Percentiles rank a stretch among this genome's conserved stretches.
phyloP scores from a whole-genome alignment of 768 basidiomycete species.

The Mycena rebaudengoi region DNA sequence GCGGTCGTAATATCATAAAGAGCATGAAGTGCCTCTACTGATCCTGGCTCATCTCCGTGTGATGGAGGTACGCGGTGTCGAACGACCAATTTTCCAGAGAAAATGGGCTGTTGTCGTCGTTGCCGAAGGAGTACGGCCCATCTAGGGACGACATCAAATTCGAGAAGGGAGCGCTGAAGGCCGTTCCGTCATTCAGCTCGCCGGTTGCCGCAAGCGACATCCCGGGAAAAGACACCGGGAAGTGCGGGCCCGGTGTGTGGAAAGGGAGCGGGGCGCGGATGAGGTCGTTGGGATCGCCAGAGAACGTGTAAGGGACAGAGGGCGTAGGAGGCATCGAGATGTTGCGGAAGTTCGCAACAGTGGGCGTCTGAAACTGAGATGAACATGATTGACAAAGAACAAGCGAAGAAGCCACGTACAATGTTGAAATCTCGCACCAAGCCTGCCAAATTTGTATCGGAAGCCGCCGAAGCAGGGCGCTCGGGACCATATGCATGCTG shows the following conservation, averaged over 20 bases:
- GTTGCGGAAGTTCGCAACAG: constrained; percentile 28
- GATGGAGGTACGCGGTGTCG: neutral
- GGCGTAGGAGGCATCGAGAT: constrained; percentile 18
- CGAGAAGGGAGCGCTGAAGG: neutral
- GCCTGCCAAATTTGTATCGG: constrained; percentile 30
- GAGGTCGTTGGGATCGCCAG: neutral
- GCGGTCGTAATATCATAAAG: constrained; percentile 10
- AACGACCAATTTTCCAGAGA: constrained; percentile 5
- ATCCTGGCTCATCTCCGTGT: neutral
- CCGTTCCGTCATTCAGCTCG: neutral
- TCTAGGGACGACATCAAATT: constrained; percentile 3
- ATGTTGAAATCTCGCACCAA: constrained; percentile 36
- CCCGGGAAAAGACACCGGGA: neutral
- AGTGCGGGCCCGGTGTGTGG: neutral
- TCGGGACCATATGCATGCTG: constrained; percentile 18
- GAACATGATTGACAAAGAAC: neutral
- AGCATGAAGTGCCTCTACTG: neutral
- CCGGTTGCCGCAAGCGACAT: too few species aligned
- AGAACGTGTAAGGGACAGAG: too few species aligned
- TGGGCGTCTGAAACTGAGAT: constrained; percentile 34
- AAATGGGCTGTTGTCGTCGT: neutral
- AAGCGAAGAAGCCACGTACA: constrained; percentile 30
- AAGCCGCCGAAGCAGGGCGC: constrained; percentile 32
- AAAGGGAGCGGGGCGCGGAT: constrained; percentile 10
- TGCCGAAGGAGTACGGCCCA: neutral